Conservation (phyloP, 1,284 basidiomycete species). For the Anthracocystis panici-leucophaei region DNA sequence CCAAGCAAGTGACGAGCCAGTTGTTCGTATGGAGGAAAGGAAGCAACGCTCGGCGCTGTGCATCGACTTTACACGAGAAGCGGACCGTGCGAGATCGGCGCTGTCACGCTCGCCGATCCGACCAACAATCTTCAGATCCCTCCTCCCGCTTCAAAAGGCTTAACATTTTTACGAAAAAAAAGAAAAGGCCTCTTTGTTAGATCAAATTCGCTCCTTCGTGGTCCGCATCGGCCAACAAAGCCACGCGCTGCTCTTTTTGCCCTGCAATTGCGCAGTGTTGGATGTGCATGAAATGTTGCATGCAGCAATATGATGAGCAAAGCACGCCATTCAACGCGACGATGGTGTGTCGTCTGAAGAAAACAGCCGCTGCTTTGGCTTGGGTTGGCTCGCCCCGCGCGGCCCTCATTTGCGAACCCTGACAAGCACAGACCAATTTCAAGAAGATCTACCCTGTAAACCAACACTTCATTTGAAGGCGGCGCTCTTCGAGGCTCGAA, state of each 20-base stretch:
- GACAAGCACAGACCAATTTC: conserved; percentile 47
- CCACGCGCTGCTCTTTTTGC: too few relatives aligned
- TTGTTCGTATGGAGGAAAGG: neutral
- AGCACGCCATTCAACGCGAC: conserved; percentile 30
- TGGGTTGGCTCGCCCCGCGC: conserved; percentile 21
- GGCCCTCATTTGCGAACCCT: conserved; percentile 16
- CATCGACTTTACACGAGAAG: conserved; percentile 1
- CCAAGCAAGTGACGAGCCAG: neutral
- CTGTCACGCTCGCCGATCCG: conserved; percentile 1
- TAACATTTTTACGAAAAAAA: neutral
- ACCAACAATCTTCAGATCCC: too few relatives aligned
- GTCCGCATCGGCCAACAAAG: too few relatives aligned
- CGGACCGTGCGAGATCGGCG: conserved; percentile 19
- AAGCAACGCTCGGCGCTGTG: neutral
- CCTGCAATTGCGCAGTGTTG: too few relatives aligned
- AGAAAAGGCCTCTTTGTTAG: neutral
- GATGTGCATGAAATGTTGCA: neutral
- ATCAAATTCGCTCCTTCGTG: neutral
- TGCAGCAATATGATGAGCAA: neutral
- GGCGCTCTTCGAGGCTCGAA: conserved; percentile 17
- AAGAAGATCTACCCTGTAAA: conserved; percentile 22
- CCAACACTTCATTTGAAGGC: neutral
- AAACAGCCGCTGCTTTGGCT: conserved; percentile 5
- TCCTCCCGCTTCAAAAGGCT: too few relatives aligned
- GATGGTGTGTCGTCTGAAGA: conserved; percentile 22